These are phyloP conservation scores for Hortaea werneckii DNA, from an alignment of 2,329 filamentous ascomycete genomes.

Conservation along the genomic window DNA sequence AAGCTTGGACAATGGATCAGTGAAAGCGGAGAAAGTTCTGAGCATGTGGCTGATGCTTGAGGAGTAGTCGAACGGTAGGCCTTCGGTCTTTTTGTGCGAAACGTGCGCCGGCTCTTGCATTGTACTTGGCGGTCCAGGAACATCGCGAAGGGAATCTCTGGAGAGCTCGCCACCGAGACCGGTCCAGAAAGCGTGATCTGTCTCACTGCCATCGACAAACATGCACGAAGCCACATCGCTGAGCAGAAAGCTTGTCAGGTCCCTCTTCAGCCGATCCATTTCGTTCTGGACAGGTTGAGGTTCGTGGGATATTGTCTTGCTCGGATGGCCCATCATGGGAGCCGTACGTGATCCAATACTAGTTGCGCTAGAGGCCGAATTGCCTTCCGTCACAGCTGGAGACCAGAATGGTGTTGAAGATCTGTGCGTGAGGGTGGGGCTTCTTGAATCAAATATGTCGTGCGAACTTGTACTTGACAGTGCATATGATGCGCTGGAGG, in stretches of 20 bases:
- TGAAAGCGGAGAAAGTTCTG: constrained; percentile 77
- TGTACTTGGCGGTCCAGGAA: too few relatives aligned
- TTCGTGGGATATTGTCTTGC: neutral
- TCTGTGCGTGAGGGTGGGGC: constrained; percentile 62
- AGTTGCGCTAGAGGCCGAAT: constrained; percentile 53
- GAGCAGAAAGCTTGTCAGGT: constrained; percentile 70
- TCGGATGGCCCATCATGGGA: too few relatives aligned
- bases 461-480: constrained; percentile 32
- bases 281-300: neutral
- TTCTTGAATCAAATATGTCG: constrained; percentile 59
- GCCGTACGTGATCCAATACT: constrained; percentile 37
- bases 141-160: constrained; percentile 12
- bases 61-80: constrained; percentile 44
- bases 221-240: constrained; percentile 84
- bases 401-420: constrained; percentile 81
- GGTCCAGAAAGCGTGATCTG: constrained; percentile 71
- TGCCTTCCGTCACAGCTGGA: constrained; percentile 60
- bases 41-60: constrained; percentile 71
- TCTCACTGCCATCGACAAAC: constrained; percentile 83
- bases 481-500: constrained; percentile 17
- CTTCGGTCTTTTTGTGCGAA: neutral
- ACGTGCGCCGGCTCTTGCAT: neutral
- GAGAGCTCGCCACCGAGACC: constrained; percentile 40
- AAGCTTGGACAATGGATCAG: constrained; percentile 79
- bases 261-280: constrained; percentile 39